A percentile compares a stretch with the other conserved stretches of the same genome.
phyloP scores from a whole-genome alignment of 345 rosid genomes.

The Linum trigynum region DNA sequence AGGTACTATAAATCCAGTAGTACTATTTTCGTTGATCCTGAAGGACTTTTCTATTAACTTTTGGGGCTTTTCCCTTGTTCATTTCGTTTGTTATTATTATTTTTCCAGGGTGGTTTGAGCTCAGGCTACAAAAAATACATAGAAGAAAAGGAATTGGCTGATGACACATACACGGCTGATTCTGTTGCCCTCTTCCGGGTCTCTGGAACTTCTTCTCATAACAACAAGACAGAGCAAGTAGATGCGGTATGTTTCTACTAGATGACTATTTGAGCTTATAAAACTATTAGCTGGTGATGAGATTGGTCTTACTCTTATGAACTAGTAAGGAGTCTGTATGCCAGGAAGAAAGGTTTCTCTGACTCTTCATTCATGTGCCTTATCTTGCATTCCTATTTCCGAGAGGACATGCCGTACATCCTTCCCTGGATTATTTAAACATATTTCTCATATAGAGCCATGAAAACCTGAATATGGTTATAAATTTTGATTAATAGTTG shows the following conservation, averaged over 20 bases:
- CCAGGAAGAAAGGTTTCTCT: too few species aligned
- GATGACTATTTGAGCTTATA: neutral
- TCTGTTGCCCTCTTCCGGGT: constrained; percentile 70
- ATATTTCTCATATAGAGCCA: neutral
- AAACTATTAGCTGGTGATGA: too few species aligned
- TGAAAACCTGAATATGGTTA: neutral
- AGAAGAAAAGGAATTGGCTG: constrained; percentile 53
- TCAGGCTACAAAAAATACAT: constrained; percentile 67
- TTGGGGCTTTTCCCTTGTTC: constrained; percentile 9
- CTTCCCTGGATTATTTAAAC: neutral
- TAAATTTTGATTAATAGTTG: neutral
- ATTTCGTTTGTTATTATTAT: constrained; percentile 16
- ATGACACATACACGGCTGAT: constrained; percentile 65
- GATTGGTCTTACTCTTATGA: neutral
- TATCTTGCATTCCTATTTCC: neutral
- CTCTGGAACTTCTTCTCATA: constrained; percentile 71
- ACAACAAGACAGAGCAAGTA: constrained; percentile 70
- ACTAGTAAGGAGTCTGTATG: too few species aligned
- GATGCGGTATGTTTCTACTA: constrained; percentile 47
- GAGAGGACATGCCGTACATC: neutral
- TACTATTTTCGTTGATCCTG: constrained; percentile 8
- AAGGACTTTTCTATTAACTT: constrained; percentile 10
- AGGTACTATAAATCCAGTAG: constrained; percentile 36
- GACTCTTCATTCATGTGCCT: neutral
- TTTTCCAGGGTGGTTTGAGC: constrained; percentile 80